Conservation (phyloP, 805 yeast genomes). For the Candida endomychidarum region DNA sequence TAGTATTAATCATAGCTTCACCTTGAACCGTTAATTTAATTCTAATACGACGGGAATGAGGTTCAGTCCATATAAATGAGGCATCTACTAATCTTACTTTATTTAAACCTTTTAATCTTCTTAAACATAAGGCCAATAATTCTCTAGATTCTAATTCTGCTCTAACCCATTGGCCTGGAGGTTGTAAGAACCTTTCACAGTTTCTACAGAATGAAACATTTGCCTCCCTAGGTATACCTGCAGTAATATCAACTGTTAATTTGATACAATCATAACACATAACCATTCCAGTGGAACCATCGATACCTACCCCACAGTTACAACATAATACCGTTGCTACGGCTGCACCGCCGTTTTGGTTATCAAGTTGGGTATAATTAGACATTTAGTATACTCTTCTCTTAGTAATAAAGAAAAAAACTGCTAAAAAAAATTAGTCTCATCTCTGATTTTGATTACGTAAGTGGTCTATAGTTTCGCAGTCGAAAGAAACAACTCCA, state of each 20-base stretch:
- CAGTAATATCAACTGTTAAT: conserved; percentile 89
- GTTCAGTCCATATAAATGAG: conserved; percentile 97
- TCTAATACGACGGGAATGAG: conserved; percentile 93
- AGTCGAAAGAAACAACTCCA: neutral
- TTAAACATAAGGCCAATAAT: conserved; percentile 82
- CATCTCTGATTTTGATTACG: conserved; percentile 5
- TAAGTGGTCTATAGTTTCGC: neutral
- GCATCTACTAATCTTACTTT: conserved; percentile 91
- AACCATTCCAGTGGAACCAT: conserved; percentile 87
- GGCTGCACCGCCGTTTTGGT: conserved; percentile 13
- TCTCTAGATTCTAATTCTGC: conserved; percentile 93
- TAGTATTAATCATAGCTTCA: conserved; percentile 89
- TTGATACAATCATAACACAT: conserved; percentile 98
- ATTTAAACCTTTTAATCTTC: conserved; percentile 82
- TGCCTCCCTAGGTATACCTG: conserved; percentile 89
- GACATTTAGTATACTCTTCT: conserved; percentile 36
- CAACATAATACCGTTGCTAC: conserved; percentile 92
- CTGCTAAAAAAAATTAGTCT: conserved; percentile 1
- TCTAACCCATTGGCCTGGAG: conserved; percentile 90
- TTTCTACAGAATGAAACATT: conserved; percentile 92
- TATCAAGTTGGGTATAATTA: conserved; percentile 46
- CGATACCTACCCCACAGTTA: conserved; percentile 98
- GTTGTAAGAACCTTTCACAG: conserved; percentile 94
- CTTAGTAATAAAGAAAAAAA: conserved; percentile 3
- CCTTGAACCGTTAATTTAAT: conserved; percentile 94